A percentile compares a stretch with the other conserved stretches of the same genome.
These are phyloP conservation scores for Solanum chiquidenum DNA, from an alignment of 257 asterid species.

Conservation along the genomic window DNA sequence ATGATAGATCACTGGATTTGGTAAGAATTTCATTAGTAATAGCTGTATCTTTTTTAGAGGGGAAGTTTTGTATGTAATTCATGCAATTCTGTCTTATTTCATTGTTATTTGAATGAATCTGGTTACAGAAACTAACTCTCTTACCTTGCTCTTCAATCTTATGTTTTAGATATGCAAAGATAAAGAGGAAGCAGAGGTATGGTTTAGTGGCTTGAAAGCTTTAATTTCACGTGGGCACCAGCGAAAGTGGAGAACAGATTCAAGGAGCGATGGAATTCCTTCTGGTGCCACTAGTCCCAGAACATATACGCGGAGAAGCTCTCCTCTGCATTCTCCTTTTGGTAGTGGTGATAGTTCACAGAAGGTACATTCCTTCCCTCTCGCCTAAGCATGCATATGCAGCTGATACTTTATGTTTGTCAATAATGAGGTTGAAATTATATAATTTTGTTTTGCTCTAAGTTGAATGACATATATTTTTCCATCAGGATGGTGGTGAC, in stretches of 20 bases:
- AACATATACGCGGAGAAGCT: conserved; percentile 71
- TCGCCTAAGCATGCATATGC: background rate
- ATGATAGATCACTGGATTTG: conserved; percentile 88
- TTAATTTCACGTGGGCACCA: conserved; percentile 72
- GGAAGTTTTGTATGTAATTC: background rate
- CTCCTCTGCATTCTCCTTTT: conserved; percentile 83
- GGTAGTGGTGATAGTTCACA: conserved; percentile 58
- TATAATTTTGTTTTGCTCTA: background rate
- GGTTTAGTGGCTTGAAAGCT: conserved; percentile 96
- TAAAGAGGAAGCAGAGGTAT: conserved; percentile 96
- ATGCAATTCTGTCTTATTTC: background rate
- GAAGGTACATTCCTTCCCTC: conserved; percentile 39
- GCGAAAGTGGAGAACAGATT: conserved; percentile 77
- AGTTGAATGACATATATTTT: conserved; percentile 12
- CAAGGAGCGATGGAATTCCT: conserved; percentile 81
- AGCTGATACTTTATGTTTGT: background rate
- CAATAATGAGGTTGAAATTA: background rate
- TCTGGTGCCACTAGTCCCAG: conserved; percentile 90
- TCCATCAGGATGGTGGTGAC: conserved; percentile 57
- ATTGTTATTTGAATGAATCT: background rate
- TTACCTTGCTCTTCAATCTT: conserved; percentile 3
- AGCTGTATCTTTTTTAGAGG: background rate
- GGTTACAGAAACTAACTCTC: background rate
- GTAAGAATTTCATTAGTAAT: conserved; percentile 29
- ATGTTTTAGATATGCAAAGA: conserved; percentile 76